Percentiles rank a stretch among this genome's conserved stretches.
These are phyloP conservation scores for Gossypium aridum DNA, from an alignment of 441 rosid genomes.

Conservation along the genomic window DNA sequence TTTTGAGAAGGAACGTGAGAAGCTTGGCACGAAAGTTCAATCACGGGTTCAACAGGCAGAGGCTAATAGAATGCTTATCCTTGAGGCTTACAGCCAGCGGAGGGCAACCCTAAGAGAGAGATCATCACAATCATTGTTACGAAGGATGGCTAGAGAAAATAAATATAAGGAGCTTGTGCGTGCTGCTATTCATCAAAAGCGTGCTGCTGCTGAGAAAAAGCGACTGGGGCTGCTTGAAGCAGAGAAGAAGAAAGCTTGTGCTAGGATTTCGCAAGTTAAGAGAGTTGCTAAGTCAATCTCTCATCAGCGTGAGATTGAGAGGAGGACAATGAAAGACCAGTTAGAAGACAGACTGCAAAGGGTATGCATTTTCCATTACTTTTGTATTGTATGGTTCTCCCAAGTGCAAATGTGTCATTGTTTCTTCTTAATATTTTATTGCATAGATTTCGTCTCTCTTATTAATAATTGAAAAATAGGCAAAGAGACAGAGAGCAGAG, in stretches of 20 bases:
- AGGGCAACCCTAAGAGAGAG: conserved; percentile 81
- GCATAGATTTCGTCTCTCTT: conserved; percentile 9
- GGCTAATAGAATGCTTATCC: conserved; percentile 82
- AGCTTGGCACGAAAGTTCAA: conserved; percentile 80
- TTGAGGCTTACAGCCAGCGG: conserved; percentile 69
- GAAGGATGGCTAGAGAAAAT: conserved; percentile 78
- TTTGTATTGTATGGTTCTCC: background rate
- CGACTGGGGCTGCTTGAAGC: conserved; percentile 79
- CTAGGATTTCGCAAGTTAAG: conserved; percentile 70
- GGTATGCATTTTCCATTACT: conserved; percentile 34
- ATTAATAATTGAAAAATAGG: conserved; percentile 35
- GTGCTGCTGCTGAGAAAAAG: conserved; percentile 92
- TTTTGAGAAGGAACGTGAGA: conserved; percentile 70
- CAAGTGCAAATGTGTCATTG: background rate
- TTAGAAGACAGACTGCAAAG: conserved; percentile 85
- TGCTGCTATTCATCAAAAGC: conserved; percentile 84
- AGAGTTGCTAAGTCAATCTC: conserved; percentile 66
- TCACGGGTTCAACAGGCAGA: conserved; percentile 81
- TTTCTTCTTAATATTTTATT: background rate
- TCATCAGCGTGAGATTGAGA: conserved; percentile 85
- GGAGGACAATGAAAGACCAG: conserved; percentile 68
- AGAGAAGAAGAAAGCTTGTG: conserved; percentile 81
- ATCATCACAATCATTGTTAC: conserved; percentile 66
- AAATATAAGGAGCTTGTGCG: conserved; percentile 83
- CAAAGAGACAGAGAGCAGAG: conserved; percentile 85